phyloP scores from a whole-genome alignment of 176 grass and related monocot genomes.

The Metroxylon sagu region DNA sequence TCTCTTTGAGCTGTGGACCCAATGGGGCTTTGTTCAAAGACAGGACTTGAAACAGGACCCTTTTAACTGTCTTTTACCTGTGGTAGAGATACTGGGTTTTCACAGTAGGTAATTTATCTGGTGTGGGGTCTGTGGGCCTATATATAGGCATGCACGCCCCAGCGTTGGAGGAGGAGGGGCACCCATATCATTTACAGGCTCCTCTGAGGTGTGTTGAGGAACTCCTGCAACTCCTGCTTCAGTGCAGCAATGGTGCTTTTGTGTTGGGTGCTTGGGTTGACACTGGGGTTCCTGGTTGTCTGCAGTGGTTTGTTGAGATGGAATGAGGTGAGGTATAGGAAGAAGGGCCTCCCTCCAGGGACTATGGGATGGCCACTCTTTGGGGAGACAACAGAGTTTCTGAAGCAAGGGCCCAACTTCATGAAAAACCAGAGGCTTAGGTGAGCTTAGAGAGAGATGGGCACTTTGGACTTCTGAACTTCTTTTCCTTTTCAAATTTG shows the following conservation, averaged over 20 bases:
- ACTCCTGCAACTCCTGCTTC: background rate
- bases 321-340: conserved; percentile 77
- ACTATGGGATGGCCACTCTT: conserved; percentile 97
- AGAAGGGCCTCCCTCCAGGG: conserved; percentile 55
- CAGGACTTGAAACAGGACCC: too few species aligned
- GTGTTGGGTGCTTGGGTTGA: conserved; percentile 13
- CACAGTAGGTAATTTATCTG: too few species aligned
- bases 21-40: too few species aligned
- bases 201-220: background rate
- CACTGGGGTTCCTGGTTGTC: conserved; percentile 14
- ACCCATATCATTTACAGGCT: conserved; percentile 1
- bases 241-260: conserved; percentile 13
- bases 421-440: conserved; percentile 76
- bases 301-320: conserved; percentile 72
- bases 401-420: conserved; percentile 68
- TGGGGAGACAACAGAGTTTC: conserved; percentile 91
- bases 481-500: too few species aligned
- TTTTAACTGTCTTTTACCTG: background rate
- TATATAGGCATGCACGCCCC: conserved; percentile 26
- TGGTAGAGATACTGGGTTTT: background rate
- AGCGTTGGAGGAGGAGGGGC: conserved; percentile 2
- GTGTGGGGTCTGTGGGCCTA: conserved; percentile 19
- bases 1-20: too few species aligned
- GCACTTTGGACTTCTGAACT: too few species aligned
- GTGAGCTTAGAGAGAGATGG: conserved; percentile 19